Base-by-base conservation (phyloP, 305 asterid genomes). In the Euphrasia arctica region DNA sequence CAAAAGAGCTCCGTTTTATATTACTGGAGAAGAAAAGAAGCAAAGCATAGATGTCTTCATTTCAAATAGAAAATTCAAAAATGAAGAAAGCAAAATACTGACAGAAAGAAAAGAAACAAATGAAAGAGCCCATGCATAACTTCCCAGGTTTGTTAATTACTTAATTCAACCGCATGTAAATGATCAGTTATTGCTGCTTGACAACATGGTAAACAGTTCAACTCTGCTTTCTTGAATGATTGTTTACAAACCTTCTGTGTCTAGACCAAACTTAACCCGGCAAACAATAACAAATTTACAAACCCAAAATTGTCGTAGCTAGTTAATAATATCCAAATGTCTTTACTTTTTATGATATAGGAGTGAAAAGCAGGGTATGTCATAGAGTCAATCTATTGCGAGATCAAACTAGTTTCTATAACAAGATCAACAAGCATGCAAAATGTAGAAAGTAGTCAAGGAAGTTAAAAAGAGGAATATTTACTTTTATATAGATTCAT, bases 341-440 rank as follows among this genome's bases (percentile, higher is more conserved):
- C 5, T 32, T 25, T 25, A 11, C 4, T 31, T 32, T 9, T 14
- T 41, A 2, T 25, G 32, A 57, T 8, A n/a, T 27, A 54, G 10
- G 39, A 63, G 10, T 13, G 27, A 10, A 43, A 43, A 69, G 57
- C 29, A 42, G 58, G 57, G 25, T 51, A 51, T 18, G 14, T 15
- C 60, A 54, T 66, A 69, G 14, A 28, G 52, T 22, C 63, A 49
- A 32, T 32, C 31, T 65, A 65, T 27, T 41, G 62, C 7, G 28
- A 22, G 54, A n/a, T 56, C 36, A 47, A 47, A 14, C 15, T 27
- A 45, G 32, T 29, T 43, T 58, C 71, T 15, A 29, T 45, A 43
- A 25, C 64, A 57, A 45, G 50, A 58, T 47, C 64, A 59, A 25
- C 52, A 49, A 18, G 61, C 54, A 58, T 50, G 42, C 55, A 14